phyloP scores from a whole-genome alignment of 2,329 filamentous ascomycete genomes.

The Fusarium dlaminii region DNA sequence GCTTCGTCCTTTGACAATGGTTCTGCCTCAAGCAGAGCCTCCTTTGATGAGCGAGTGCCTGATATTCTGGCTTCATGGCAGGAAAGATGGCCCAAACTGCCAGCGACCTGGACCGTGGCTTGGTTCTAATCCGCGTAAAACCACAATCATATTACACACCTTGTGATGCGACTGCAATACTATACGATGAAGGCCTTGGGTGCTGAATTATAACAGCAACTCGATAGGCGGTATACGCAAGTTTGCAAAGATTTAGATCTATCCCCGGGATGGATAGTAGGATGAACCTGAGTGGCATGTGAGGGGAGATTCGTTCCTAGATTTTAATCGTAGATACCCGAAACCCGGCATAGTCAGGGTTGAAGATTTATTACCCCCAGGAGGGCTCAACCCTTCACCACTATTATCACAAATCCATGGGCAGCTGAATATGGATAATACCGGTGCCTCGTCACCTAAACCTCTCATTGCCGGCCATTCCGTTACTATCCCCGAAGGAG shows the following conservation, averaged over 20 bases:
- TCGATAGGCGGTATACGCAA: not conserved
- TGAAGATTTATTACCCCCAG: not conserved
- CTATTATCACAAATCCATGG: not conserved
- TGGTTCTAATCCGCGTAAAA: conserved; percentile 74
- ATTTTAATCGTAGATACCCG: conserved; percentile 16
- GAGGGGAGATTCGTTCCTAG: not conserved
- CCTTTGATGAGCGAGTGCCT: conserved; percentile 93
- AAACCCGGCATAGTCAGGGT: not conserved
- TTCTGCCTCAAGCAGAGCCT: conserved; percentile 70
- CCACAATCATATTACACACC: not conserved
- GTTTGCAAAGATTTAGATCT: not conserved
- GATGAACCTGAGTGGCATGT: not conserved
- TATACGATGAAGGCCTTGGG: not conserved
- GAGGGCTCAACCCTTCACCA: not conserved
- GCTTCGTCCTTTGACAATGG: conserved; percentile 75
- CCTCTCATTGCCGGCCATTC: not conserved
- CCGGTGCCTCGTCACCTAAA: not conserved
- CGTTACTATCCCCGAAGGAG: conserved; percentile 9
- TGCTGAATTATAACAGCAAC: not conserved
- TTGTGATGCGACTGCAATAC: not conserved
- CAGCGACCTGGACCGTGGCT: conserved; percentile 91
- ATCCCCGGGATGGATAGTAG: not conserved
- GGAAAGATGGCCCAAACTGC: conserved; percentile 90
- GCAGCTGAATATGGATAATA: not conserved
- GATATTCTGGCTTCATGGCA: conserved; percentile 94